Evolutionary conservation across 106 monocot genomes (phyloP), one percentile per base, ranked within the genome.

Genomic region (Dendrobium chrysotoxum): DNA sequence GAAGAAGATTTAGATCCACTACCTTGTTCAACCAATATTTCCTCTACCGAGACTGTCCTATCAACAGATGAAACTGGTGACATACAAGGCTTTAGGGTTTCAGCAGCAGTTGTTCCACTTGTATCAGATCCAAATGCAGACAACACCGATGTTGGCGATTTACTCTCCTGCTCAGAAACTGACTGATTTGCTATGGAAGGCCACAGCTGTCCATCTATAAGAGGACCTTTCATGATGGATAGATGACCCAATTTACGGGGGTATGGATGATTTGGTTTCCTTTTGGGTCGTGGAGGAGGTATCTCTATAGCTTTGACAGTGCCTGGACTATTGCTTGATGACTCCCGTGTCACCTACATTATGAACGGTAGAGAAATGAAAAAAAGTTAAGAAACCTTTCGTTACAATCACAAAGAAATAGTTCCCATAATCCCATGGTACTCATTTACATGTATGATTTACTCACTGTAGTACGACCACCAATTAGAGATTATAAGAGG

Each of bases 211-310:
- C 79, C 85, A 21, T 78, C 66, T 40, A 87, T 28, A 40, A 15
- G 23, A 1, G 81, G 64, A 25, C 77, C 74, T n/a, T 35, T 83
- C 28, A 85, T 88, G 15, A 6, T 81, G 57, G 70, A 74, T 41
- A 82, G 38, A 39, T 55, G 74, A 12, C 90, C 86, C 68, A 84
- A 80, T 61, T 96, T 96, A 28, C 96, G 92, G 40, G 96, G 96
- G 57, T 96, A 96, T 10, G 96, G 96, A 72, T 88, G 90, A 28
- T 77, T 41, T 1, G 91, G 96, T 76, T 93, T 96, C 70, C 85
- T 88, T 81, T 96, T 96, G 0, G 96, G 96, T 21, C 96, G 86
- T 44, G 96, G 93, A 75, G 96, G 96, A 83, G 96, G 96, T 28
- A 96, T 96, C 76, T 89, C 91, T 38, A 93, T 90, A 8, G 84